phyloP scores from a whole-genome alignment of 306 rosid genomes.

The Dalbergia cochinchinensis region DNA sequence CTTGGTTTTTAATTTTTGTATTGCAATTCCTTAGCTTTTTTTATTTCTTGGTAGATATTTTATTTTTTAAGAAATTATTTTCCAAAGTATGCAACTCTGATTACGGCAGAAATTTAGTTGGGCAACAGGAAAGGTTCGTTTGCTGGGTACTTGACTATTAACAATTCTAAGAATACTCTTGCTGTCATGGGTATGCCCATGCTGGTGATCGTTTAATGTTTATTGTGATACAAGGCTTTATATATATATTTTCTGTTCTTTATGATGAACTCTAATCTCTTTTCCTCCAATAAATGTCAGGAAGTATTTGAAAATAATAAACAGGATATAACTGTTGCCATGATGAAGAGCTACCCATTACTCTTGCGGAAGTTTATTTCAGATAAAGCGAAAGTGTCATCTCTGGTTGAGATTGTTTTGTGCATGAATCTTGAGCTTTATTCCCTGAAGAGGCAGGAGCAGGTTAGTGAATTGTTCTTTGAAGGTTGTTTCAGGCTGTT shows the following conservation, averaged over 20 bases:
- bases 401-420: conserved; percentile 78
- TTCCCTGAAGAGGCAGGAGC: conserved; percentile 90
- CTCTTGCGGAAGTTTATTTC: conserved; percentile 92
- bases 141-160: conserved; percentile 31
- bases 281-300: conserved; percentile 57
- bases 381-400: conserved; percentile 83
- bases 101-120: conserved; percentile 23
- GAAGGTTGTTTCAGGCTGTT: conserved; percentile 38
- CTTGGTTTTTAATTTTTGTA: conserved; percentile 28
- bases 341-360: conserved; percentile 85
- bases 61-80: not conserved
- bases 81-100: conserved; percentile 1
- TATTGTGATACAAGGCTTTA: conserved; percentile 26
- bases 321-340: conserved; percentile 82
- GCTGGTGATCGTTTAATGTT: conserved; percentile 28
- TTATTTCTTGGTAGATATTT: not conserved
- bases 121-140: conserved; percentile 14
- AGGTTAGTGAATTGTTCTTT: conserved; percentile 59
- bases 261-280: conserved; percentile 40
- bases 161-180: conserved; percentile 19
- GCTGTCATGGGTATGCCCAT: conserved; percentile 10
- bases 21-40: conserved; percentile 28
- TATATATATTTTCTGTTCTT: not conserved
- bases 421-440: conserved; percentile 87
- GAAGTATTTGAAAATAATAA: conserved; percentile 82